These are phyloP conservation scores for Aspergillus sp. DNA, from an alignment of 2,329 filamentous ascomycete species.

Conservation along the genomic window DNA sequence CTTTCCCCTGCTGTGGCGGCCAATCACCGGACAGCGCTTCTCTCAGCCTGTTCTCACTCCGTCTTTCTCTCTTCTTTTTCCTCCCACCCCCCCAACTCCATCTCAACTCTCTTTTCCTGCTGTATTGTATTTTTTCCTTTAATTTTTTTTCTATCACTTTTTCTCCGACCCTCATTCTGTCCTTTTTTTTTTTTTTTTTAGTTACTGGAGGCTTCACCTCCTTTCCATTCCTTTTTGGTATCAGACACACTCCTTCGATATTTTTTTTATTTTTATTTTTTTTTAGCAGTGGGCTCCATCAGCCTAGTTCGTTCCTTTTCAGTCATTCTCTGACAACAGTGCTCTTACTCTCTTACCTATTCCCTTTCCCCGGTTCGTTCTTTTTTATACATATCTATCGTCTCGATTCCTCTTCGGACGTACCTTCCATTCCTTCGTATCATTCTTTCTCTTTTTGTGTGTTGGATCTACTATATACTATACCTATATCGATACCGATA, in stretches of 20 bases:
- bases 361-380: slow-evolving; percentile 2
- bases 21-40: slow-evolving; percentile 6
- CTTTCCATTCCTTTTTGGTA: not conserved
- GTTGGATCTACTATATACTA: too few relatives aligned
- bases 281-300: slow-evolving; percentile 6
- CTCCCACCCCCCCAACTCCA: slow-evolving; percentile 9
- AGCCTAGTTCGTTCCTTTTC: slow-evolving; percentile 6
- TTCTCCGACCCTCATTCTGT: slow-evolving; percentile 11
- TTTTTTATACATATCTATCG: not conserved
- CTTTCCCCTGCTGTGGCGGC: slow-evolving; percentile 8
- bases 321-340: not conserved
- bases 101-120: slow-evolving; percentile 14
- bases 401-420: not conserved
- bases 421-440: not conserved
- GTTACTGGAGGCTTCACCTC: slow-evolving; percentile 1
- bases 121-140: slow-evolving; percentile 17
- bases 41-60: slow-evolving; percentile 11
- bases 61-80: slow-evolving; percentile 14
- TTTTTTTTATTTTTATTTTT: slow-evolving; percentile 6
- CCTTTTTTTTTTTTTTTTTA: slow-evolving; percentile 10
- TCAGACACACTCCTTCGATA: slow-evolving; percentile 6
- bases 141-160: slow-evolving; percentile 11
- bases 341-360: slow-evolving; percentile 2
- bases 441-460: not conserved
- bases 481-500: too few relatives aligned